A percentile compares a stretch with the other conserved stretches of the same genome.
Conservation (phyloP, 495 filamentous ascomycete genomes). For the Aspergillus biplanus region DNA sequence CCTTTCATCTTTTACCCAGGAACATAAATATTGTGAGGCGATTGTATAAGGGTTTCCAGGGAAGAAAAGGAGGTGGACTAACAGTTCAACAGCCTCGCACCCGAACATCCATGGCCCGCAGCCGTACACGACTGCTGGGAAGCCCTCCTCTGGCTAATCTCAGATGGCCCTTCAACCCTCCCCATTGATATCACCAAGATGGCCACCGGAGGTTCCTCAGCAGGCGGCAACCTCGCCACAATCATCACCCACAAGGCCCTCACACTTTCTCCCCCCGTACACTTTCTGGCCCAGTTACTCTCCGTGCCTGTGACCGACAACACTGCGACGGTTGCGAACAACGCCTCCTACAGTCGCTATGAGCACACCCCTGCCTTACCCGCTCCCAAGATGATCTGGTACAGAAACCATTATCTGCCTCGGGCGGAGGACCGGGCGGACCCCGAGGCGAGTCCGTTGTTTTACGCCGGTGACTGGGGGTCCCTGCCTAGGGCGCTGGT, state of each 20-base stretch:
- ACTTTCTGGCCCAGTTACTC: constrained; percentile 55
- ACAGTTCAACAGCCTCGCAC: constrained; percentile 46
- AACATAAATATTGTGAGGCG: not conserved
- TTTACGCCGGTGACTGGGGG: constrained; percentile 53
- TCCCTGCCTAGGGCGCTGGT: constrained; percentile 53
- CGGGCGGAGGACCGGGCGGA: constrained; percentile 45
- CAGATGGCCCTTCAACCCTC: constrained; percentile 42
- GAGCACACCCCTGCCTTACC: constrained; percentile 54
- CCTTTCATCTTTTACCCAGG: not conserved
- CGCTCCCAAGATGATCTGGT: constrained; percentile 62
- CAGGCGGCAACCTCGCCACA: constrained; percentile 58
- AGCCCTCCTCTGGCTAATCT: constrained; percentile 55
- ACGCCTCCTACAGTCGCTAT: constrained; percentile 51
- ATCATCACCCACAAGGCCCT: constrained; percentile 59
- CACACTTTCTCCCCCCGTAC: constrained; percentile 43
- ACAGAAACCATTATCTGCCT: constrained; percentile 59
- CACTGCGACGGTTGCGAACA: constrained; percentile 50
- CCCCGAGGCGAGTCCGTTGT: constrained; percentile 58
- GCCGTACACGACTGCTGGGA: constrained; percentile 63
- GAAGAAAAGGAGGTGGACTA: not conserved
- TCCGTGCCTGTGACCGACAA: constrained; percentile 64
- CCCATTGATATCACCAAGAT: constrained; percentile 49
- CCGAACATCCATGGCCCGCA: constrained; percentile 59
- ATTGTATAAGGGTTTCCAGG: not conserved
- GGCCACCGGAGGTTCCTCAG: constrained; percentile 59